A percentile compares a stretch with the other conserved stretches of the same genome.
Evolutionary conservation across 371 early-diverging fungal genomes (phyloP).

Genomic region (Rhizopus sp.): DNA sequence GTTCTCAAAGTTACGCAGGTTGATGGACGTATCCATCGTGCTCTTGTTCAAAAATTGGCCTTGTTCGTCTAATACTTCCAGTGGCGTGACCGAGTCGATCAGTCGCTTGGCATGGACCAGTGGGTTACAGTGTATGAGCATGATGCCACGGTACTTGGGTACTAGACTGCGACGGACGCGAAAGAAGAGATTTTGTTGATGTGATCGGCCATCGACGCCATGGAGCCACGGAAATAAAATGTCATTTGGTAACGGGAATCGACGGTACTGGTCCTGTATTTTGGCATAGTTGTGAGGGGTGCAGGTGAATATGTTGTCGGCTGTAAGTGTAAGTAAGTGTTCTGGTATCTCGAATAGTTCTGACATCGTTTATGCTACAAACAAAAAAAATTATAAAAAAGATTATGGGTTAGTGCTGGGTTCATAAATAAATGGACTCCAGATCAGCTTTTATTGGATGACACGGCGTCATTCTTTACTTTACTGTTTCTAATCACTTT

Average conservation of each 20-base stretch:
- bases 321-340: not conserved
- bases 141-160: constrained; percentile 49
- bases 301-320: constrained; percentile 12
- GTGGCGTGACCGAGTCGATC: constrained; percentile 16
- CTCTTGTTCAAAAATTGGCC: constrained; percentile 24
- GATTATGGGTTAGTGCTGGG: not conserved
- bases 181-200: constrained; percentile 61
- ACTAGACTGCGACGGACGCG: constrained; percentile 47
- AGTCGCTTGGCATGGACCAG: constrained; percentile 19
- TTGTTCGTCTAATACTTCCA: constrained; percentile 5
- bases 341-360: constrained; percentile 13
- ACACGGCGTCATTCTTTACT: too few relatives aligned
- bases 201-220: constrained; percentile 58
- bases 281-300: constrained; percentile 4
- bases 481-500: too few relatives aligned
- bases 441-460: too few relatives aligned
- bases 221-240: constrained; percentile 70
- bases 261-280: constrained; percentile 26
- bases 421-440: too few relatives aligned
- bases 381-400: constrained; percentile 2
- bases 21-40: constrained; percentile 42
- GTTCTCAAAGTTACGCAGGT: constrained; percentile 63
- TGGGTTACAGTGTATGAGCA: constrained; percentile 41
- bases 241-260: constrained; percentile 53
- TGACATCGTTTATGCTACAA: not conserved